Base-by-base conservation (phyloP, 2,329 filamentous ascomycete genomes). In the Colletotrichum higginsianum region DNA sequence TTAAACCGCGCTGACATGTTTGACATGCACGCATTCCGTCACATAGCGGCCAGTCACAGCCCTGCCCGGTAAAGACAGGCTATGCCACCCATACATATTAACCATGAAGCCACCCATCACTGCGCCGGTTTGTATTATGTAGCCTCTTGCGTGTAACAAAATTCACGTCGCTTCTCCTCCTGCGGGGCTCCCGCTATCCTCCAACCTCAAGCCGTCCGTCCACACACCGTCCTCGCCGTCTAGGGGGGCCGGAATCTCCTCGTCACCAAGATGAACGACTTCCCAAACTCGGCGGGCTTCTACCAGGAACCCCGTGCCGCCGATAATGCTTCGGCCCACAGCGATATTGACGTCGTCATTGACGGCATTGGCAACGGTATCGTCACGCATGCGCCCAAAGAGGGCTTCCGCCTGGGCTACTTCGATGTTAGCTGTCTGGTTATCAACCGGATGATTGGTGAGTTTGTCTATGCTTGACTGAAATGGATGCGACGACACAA, bases 361-460 rank as follows among this genome's bases (percentile, higher is more conserved):
- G 62, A 38, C 11, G 12, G 18, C 16, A 60, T 57, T 12, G 52
- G 69, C 53, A 63, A 72, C 44, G 69, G 61, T 23, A 81, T 82
- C 61, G 75, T 80, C 12, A 82, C 79, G 2, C 74, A 75, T 47
- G 79, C 80, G 6, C 80, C 80, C 1, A 77, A 76, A 21, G 80
- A 82, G 62, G 74, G 76, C 21, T 82, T 82, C 72, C 78, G 78
- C 26, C 74, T 82, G n/a, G 79, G 79, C 8, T 81, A 80, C 58
- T 78, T 82, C n/a, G 81, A 82, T 61, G 78, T 82, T 7, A 77
- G 75, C 65, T 82, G 80, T 50, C 74, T 82, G 35, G 76, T 82
- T 7, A 70, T 82, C 30, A 82, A 82, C 66, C 78, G 80, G 13
- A 81, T 81, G 76, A 82, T 82, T 68, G 80, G 80, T 82, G 61